Percentiles rank a stretch among this genome's conserved stretches.
Conservation (phyloP, 495 filamentous ascomycete genomes). For the Aspergillus hancockii region DNA sequence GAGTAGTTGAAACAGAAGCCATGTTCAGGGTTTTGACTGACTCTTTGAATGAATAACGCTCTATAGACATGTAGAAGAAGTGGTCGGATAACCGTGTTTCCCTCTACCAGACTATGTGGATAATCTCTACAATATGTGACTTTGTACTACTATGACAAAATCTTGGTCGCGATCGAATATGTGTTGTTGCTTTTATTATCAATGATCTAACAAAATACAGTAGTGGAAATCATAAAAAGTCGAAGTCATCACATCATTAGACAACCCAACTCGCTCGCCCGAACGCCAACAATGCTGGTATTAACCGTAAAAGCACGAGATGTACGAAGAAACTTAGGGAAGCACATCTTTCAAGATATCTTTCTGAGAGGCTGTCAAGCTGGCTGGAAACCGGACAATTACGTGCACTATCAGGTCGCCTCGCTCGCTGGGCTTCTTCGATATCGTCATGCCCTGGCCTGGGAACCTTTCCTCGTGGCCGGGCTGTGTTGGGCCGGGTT, state of each 20-base stretch:
- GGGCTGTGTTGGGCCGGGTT: constrained; percentile 80
- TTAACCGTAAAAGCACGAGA: constrained; percentile 10
- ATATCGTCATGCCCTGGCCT: constrained; percentile 83
- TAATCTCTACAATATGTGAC: no score
- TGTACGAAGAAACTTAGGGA: constrained; percentile 25
- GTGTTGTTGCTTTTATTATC: neutral
- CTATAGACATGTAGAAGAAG: no score
- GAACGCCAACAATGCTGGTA: constrained; percentile 37
- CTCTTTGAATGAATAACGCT: no score
- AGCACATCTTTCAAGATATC: constrained; percentile 74
- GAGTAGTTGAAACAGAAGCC: no score
- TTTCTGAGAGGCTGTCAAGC: constrained; percentile 75
- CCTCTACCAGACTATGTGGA: no score
- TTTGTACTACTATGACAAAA: no score
- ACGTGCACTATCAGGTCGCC: constrained; percentile 89
- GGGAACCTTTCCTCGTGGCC: constrained; percentile 81
- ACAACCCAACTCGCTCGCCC: constrained; percentile 17
- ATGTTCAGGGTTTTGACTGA: no score
- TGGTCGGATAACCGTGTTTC: no score
- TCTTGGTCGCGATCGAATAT: no score
- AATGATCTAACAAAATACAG: constrained; percentile 1
- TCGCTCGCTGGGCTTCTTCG: constrained; percentile 79
- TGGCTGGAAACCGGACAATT: constrained; percentile 86
- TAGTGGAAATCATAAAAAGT: constrained; percentile 7
- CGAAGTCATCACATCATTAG: constrained; percentile 19